These are phyloP conservation scores for Ceratocystis huliohia DNA, from an alignment of 2,329 filamentous ascomycete species.

Conservation along the genomic window DNA sequence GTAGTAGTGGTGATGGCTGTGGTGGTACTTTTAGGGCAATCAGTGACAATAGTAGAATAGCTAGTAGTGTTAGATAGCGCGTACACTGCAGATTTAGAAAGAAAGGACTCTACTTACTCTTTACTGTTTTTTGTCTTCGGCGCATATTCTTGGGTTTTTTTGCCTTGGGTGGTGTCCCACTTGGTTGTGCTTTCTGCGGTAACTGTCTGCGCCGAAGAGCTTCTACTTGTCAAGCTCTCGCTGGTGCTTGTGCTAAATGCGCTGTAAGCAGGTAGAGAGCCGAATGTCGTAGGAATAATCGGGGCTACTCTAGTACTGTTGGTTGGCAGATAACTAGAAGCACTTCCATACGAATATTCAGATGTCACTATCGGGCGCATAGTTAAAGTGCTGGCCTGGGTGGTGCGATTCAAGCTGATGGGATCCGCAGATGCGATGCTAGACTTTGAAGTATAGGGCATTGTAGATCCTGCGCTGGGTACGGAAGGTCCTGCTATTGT, in stretches of 20 bases:
- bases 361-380: slow-evolving; percentile 3
- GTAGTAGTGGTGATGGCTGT: background rate
- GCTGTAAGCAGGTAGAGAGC: slow-evolving; percentile 2
- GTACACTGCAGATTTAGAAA: background rate
- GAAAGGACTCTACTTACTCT: slow-evolving; percentile 7
- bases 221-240: background rate
- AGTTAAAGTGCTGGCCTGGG: background rate
- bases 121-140: background rate
- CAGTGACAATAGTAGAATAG: slow-evolving; percentile 8
- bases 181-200: background rate
- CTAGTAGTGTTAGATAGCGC: slow-evolving; percentile 1
- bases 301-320: background rate
- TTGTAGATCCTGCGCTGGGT: background rate
- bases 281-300: slow-evolving; percentile 13
- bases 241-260: background rate
- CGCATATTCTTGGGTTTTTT: background rate
- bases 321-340: background rate
- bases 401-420: slow-evolving; percentile 13
- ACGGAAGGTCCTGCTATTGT: background rate
- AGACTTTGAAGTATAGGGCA: background rate
- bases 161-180: background rate
- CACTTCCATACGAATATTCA: background rate
- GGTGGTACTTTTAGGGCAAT: slow-evolving; percentile 11
- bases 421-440: slow-evolving; percentile 12
- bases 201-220: background rate